Evolutionary conservation across 1,284 basidiomycete genomes (phyloP), one percentile per base, ranked within the genome.

Genomic region (Microbotryomycetes sp.): DNA sequence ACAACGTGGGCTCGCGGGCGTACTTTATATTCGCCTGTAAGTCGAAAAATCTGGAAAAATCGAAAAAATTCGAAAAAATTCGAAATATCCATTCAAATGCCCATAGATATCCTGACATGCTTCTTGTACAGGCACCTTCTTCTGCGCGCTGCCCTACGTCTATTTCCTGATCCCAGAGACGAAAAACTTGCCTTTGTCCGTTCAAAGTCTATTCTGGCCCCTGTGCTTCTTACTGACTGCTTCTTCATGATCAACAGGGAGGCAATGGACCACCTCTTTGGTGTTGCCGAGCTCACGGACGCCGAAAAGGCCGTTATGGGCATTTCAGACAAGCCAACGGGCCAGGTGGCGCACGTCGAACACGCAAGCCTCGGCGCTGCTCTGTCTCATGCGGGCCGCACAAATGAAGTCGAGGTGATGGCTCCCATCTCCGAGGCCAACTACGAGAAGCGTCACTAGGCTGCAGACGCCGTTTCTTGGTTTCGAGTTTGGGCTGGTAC

Each of bases 151-250:
- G 79, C 81, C 76, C 2, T 85, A 84, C 68, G 84, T 84, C 48
- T 86, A 85, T 70, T 55, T 54, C 21, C 60, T 83, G 81, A 80
- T 83, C 71, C 87, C 87, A 2, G 87, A 89, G 74, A 89, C 87
- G 11, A 85, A 85, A 73, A 82, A 83, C 7, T 77, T 85, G 16
- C 80, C 81, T 4, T 76, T 86, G n/a, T n/a, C n/a, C n/a, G n/a
- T n/a, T n/a, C n/a, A n/a, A n/a, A n/a, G n/a, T n/a, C n/a, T n/a
- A n/a, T n/a, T n/a, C n/a, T n/a, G n/a, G n/a, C n/a, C n/a, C n/a
- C n/a, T n/a, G n/a, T n/a, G n/a, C n/a, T n/a, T n/a, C n/a, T n/a
- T n/a, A 41, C 9, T 9, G 35, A 41, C 35, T 41, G 9, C 6
- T 26, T 51, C 28, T 28, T 27, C 2, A 5, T n/a, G 21, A 9